A percentile compares a stretch with the other conserved stretches of the same genome.
Conservation (phyloP, 768 basidiomycete genomes). For the Chiua virens region DNA sequence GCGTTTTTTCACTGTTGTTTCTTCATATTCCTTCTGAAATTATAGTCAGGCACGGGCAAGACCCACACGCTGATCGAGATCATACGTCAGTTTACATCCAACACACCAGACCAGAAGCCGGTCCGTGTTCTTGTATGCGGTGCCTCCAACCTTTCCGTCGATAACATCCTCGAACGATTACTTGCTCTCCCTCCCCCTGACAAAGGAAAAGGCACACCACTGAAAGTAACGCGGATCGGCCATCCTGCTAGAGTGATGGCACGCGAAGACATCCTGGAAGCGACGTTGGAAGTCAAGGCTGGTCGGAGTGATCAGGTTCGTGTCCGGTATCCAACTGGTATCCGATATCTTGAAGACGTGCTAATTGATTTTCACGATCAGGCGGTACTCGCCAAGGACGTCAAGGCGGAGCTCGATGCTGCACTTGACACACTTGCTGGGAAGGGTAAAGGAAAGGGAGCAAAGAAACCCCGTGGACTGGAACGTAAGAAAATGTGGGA, state of each 20-base stretch:
- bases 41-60: conserved; percentile 76
- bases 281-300: conserved; percentile 74
- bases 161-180: conserved; percentile 91
- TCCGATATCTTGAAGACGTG: not conserved
- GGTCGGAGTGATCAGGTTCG: conserved; percentile 66
- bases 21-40: not conserved
- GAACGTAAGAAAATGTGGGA: conserved; percentile 87
- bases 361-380: conserved; percentile 32
- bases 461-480: conserved; percentile 64
- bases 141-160: conserved; percentile 91
- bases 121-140: conserved; percentile 83
- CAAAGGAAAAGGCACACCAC: conserved; percentile 40
- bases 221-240: conserved; percentile 84
- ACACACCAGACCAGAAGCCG: conserved; percentile 43
- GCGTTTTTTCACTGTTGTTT: not conserved
- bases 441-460: conserved; percentile 72
- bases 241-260: conserved; percentile 93
- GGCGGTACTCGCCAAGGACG: conserved; percentile 83
- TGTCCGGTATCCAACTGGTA: not conserved
- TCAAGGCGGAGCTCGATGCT: conserved; percentile 81
- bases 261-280: conserved; percentile 60
- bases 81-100: conserved; percentile 75
- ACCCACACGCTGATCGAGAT: conserved; percentile 95
- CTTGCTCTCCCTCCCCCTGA: conserved; percentile 55
- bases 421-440: conserved; percentile 66